Evolutionary conservation across 805 yeast genomes (phyloP).

Genomic region (Cyberlindnera mississippiensis): DNA sequence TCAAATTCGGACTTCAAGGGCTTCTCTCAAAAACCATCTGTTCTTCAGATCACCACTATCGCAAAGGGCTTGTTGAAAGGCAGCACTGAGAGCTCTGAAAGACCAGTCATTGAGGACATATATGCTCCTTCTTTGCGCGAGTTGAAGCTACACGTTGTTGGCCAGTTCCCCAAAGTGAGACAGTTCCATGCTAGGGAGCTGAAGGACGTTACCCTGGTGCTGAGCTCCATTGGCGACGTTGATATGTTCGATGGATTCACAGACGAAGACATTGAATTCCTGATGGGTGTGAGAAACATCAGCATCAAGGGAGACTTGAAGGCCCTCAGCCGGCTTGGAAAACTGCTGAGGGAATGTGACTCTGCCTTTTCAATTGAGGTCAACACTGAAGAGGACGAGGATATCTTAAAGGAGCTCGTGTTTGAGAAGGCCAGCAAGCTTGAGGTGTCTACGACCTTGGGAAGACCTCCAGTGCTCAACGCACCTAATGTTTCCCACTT

Average conservation of each 20-base stretch:
- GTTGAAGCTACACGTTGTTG: constrained; percentile 2
- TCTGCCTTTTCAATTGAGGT: constrained; percentile 3
- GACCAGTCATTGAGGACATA: constrained; percentile 7
- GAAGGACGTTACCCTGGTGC: constrained; percentile 3
- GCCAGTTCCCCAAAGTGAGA: constrained; percentile 4
- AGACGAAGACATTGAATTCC: constrained; percentile 1
- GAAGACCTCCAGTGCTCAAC: neutral
- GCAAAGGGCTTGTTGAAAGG: constrained; percentile 1
- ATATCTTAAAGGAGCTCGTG: constrained; percentile 39
- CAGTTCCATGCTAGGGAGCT: neutral
- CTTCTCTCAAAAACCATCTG: constrained; percentile 5
- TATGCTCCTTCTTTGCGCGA: constrained; percentile 2
- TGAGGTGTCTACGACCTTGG: constrained; percentile 1
- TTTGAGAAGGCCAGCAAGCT: constrained; percentile 1
- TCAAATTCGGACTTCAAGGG: neutral
- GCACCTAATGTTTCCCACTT: constrained; percentile 2
- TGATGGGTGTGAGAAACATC: constrained; percentile 1
- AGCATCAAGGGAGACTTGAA: constrained; percentile 1
- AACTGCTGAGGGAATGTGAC: neutral
- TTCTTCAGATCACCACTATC: constrained; percentile 1
- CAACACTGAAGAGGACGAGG: constrained; percentile 36
- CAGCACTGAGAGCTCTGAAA: neutral
- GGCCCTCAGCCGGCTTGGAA: neutral
- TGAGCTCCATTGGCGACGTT: constrained; percentile 2
- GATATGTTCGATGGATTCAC: constrained; percentile 8